Conservation (phyloP, 768 basidiomycete genomes). For the Mycena chlorophos region DNA sequence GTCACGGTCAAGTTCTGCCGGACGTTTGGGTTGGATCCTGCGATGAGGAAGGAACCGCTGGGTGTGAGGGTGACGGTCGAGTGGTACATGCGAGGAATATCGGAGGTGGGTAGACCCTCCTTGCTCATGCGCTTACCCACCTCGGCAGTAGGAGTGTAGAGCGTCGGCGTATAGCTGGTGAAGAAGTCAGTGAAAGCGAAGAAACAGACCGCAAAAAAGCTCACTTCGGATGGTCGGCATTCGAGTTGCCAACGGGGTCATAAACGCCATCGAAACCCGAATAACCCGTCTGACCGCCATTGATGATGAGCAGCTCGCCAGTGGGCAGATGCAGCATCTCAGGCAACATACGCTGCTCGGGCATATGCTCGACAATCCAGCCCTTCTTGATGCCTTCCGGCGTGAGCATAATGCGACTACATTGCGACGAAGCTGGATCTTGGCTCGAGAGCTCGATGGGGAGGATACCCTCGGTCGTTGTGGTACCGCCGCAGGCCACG, state of each 20-base stretch:
- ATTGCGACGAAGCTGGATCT: constrained; percentile 40
- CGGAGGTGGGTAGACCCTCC: constrained; percentile 27
- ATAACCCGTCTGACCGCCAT: constrained; percentile 45
- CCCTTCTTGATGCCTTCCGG: constrained; percentile 29
- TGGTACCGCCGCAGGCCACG: constrained; percentile 22
- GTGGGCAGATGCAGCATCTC: constrained; percentile 43
- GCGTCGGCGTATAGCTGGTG: constrained; percentile 31
- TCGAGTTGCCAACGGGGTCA: constrained; percentile 38
- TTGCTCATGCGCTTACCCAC: constrained; percentile 41
- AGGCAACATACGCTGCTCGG: constrained; percentile 54
- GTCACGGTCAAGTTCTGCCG: constrained; percentile 32
- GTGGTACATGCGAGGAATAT: constrained; percentile 36
- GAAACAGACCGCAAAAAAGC: background rate
- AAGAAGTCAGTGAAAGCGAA: background rate
- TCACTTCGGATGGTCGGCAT: constrained; percentile 48
- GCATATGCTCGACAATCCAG: constrained; percentile 47
- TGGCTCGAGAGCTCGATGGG: constrained; percentile 51
- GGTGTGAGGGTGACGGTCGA: constrained; percentile 37
- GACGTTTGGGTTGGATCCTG: constrained; percentile 35
- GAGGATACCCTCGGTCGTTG: constrained; percentile 26
- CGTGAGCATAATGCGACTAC: constrained; percentile 41
- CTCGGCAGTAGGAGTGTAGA: constrained; percentile 40
- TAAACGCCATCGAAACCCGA: constrained; percentile 24
- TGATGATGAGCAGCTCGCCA: constrained; percentile 42
- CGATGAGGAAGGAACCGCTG: constrained; percentile 28